Conservation (phyloP, 2,329 filamentous ascomycete species). For the Aspergillus melleus region DNA sequence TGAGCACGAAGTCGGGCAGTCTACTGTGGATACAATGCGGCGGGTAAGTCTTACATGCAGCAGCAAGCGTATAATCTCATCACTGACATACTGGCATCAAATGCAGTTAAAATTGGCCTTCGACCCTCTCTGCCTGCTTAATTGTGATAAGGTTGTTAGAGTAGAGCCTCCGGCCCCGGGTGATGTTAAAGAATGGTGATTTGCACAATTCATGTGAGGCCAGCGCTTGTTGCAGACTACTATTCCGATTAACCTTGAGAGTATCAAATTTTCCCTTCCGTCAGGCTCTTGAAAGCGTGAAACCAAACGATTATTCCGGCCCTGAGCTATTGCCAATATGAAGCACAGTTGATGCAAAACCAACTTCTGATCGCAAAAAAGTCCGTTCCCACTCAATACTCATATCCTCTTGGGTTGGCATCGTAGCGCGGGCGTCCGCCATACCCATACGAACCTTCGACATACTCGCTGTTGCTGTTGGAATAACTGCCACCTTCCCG, state of each 20-base stretch:
- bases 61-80: not conserved
- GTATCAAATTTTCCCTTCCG: not conserved
- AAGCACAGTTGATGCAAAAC: not conserved
- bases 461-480: constrained; percentile 21
- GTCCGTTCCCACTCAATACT: constrained; percentile 8
- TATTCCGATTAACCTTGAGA: not conserved
- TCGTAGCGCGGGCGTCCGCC: constrained; percentile 19
- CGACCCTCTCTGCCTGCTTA: constrained; percentile 65
- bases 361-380: not conserved
- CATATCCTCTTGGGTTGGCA: constrained; percentile 20
- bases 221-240: not conserved
- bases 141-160: constrained; percentile 67
- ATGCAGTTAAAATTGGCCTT: constrained; percentile 62
- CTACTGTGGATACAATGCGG: constrained; percentile 65
- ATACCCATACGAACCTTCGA: constrained; percentile 11
- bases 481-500: constrained; percentile 21
- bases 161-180: constrained; percentile 50
- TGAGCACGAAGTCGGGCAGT: constrained; percentile 60
- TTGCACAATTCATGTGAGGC: not conserved
- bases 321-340: not conserved
- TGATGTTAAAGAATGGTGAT: constrained; percentile 51
- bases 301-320: not conserved
- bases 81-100: constrained; percentile 17
- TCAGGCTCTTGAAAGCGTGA: not conserved
- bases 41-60: constrained; percentile 46